Evolutionary conservation across 768 basidiomycete genomes (phyloP).

Genomic region (Suillus alpinus): DNA sequence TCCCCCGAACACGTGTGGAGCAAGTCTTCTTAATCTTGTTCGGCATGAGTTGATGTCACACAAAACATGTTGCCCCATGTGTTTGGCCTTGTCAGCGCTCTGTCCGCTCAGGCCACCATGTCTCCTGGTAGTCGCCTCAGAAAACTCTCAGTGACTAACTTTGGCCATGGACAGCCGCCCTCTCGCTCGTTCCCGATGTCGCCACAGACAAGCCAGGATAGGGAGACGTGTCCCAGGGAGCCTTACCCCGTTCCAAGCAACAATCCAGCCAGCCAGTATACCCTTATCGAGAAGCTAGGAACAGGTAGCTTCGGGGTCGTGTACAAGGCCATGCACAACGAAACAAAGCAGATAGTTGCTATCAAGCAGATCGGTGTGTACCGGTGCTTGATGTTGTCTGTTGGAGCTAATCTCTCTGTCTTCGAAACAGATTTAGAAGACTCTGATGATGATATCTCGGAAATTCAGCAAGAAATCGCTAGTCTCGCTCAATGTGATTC

Average conservation of each 20-base stretch:
- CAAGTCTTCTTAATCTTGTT: slow-evolving; percentile 11
- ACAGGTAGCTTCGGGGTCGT: slow-evolving; percentile 96
- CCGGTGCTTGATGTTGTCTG: slow-evolving; percentile 9
- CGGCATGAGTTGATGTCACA: slow-evolving; percentile 13
- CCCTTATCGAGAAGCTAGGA: slow-evolving; percentile 92
- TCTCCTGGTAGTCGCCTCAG: slow-evolving; percentile 38
- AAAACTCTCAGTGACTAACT: slow-evolving; percentile 36
- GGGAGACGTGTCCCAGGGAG: slow-evolving; percentile 42
- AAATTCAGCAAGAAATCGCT: slow-evolving; percentile 98
- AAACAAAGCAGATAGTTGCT: slow-evolving; percentile 91
- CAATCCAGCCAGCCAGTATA: slow-evolving; percentile 89
- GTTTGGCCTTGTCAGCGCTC: slow-evolving; percentile 10
- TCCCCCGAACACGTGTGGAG: slow-evolving; percentile 25
- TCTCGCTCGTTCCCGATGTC: slow-evolving; percentile 49
- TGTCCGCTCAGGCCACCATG: slow-evolving; percentile 38
- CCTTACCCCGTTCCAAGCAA: slow-evolving; percentile 69
- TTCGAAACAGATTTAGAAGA: slow-evolving; percentile 80
- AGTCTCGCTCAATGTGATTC: slow-evolving; percentile 95
- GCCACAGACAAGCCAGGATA: slow-evolving; percentile 41
- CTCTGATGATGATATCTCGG: slow-evolving; percentile 96
- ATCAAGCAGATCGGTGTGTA: slow-evolving; percentile 94
- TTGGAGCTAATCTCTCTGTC: slow-evolving; percentile 4
- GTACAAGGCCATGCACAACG: slow-evolving; percentile 96
- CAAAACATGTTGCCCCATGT: slow-evolving; percentile 15
- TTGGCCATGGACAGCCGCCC: slow-evolving; percentile 21